Percentiles rank a stretch among this genome's conserved stretches.
These are phyloP conservation scores for Excoecaria cochinchinensis DNA, from an alignment of 345 rosid species.

Conservation along the genomic window DNA sequence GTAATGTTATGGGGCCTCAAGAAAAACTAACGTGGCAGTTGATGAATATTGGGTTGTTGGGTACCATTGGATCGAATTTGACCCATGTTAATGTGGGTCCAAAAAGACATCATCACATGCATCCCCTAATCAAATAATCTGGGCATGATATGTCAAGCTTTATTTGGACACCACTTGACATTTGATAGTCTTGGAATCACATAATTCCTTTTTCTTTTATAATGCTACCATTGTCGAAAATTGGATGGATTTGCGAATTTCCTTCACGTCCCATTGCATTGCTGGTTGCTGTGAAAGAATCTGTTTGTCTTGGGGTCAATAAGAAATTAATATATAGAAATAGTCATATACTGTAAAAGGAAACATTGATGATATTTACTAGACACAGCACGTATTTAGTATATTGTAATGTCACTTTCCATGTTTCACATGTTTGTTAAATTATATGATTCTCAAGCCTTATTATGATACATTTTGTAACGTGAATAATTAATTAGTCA, in stretches of 20 bases:
- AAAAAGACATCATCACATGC: conserved; percentile 28
- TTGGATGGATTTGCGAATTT: neutral
- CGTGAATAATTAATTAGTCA: too few species aligned
- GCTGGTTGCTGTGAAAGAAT: neutral
- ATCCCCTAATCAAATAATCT: conserved; percentile 25
- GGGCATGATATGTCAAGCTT: conserved; percentile 26
- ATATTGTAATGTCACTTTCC: neutral
- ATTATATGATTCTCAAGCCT: neutral
- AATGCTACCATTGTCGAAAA: neutral
- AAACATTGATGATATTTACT: neutral
- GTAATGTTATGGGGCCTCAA: neutral
- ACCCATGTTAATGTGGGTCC: conserved; percentile 12
- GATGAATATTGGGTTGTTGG: neutral
- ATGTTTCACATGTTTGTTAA: neutral
- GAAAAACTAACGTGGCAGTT: neutral
- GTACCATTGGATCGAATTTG: neutral
- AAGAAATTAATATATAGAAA: too few species aligned
- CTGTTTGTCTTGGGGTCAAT: too few species aligned
- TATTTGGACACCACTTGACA: conserved; percentile 23
- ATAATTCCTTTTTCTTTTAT: neutral
- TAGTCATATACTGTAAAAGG: neutral
- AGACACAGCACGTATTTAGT: neutral
- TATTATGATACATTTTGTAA: too few species aligned
- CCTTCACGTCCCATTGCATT: neutral
- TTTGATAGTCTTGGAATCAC: conserved; percentile 8